These are phyloP conservation scores for Russula foetens DNA, from an alignment of 768 basidiomycete species.

Conservation along the genomic window DNA sequence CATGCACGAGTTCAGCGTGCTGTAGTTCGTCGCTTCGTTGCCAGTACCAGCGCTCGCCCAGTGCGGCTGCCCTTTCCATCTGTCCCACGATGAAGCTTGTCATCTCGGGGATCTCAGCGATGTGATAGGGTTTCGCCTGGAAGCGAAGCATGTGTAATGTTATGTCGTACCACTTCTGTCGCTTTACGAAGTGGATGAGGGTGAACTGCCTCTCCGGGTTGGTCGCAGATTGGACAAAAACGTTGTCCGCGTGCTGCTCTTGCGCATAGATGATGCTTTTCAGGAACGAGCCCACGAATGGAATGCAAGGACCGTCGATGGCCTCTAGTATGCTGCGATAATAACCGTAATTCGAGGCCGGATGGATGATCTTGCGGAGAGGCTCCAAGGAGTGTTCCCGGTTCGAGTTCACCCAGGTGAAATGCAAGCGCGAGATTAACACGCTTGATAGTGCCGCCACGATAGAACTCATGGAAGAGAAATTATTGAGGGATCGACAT, in stretches of 20 bases:
- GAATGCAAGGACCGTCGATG: conserved; percentile 49
- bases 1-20: conserved; percentile 48
- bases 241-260: conserved; percentile 40
- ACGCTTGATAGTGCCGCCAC: conserved; percentile 53
- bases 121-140: conserved; percentile 44
- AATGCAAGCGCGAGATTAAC: conserved; percentile 45
- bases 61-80: conserved; percentile 33
- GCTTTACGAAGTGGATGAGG: conserved; percentile 45
- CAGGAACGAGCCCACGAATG: conserved; percentile 57
- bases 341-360: conserved; percentile 46
- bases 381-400: conserved; percentile 43
- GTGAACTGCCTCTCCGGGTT: conserved; percentile 18
- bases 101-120: conserved; percentile 39
- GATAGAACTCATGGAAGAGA: conserved; percentile 60
- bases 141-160: conserved; percentile 48
- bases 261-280: conserved; percentile 50
- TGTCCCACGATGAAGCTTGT: conserved; percentile 41
- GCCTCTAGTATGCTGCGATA: conserved; percentile 42
- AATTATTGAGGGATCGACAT: conserved; percentile 56
- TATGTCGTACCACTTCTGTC: conserved; percentile 49
- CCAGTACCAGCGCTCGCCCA: conserved; percentile 50
- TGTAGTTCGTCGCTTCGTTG: conserved; percentile 51
- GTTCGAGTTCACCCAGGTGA: conserved; percentile 60
- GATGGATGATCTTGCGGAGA: conserved; percentile 50
- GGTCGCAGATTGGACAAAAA: conserved; percentile 17